Evolutionary conservation across 2,329 filamentous ascomycete species (phyloP).

Genomic region (Verticillium isaacii): DNA sequence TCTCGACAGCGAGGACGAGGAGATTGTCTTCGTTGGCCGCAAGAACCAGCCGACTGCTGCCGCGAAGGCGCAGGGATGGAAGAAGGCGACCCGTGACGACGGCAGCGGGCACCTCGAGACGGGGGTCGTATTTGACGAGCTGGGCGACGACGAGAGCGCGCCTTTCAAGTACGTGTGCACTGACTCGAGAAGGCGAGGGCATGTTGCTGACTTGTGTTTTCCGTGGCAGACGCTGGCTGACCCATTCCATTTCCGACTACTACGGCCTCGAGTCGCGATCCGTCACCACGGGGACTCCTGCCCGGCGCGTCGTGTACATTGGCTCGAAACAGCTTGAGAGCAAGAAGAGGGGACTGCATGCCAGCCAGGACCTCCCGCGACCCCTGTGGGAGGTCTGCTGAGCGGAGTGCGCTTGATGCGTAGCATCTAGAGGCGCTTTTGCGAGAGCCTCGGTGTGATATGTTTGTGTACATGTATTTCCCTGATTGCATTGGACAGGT

Average conservation of each 20-base stretch:
- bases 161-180: constrained; percentile 67
- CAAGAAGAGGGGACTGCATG: constrained; percentile 8
- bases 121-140: constrained; percentile 75
- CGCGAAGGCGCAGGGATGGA: constrained; percentile 28
- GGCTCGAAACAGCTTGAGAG: constrained; percentile 53
- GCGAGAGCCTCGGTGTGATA: neutral
- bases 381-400: constrained; percentile 61
- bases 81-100: constrained; percentile 45
- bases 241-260: constrained; percentile 87
- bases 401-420: constrained; percentile 10
- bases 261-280: constrained; percentile 86
- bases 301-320: constrained; percentile 77
- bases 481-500: neutral
- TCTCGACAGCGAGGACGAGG: constrained; percentile 60
- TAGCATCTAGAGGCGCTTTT: neutral
- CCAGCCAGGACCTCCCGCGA: constrained; percentile 43
- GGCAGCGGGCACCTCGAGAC: constrained; percentile 55
- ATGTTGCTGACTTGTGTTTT: constrained; percentile 10
- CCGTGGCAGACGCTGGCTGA: constrained; percentile 71
- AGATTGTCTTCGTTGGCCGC: constrained; percentile 83
- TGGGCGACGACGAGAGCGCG: constrained; percentile 69
- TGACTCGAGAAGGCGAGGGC: neutral
- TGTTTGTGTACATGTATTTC: neutral
- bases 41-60: constrained; percentile 55
- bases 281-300: constrained; percentile 65